Evolutionary conservation across 768 basidiomycete species (phyloP).

Genomic region (Leccinum aurantiacum): DNA sequence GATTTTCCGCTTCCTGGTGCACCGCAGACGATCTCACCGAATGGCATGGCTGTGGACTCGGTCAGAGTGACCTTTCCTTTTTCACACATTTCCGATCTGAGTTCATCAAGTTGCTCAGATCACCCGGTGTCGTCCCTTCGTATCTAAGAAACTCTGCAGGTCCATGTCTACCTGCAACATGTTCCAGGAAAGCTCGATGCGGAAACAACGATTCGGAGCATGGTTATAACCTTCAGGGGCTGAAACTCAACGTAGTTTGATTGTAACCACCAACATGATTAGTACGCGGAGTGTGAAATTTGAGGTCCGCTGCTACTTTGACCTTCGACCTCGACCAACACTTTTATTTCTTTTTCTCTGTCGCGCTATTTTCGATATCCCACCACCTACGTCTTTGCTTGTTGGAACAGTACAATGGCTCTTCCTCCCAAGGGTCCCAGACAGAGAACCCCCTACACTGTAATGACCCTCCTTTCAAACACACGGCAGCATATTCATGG

Average conservation of each 20-base stretch:
- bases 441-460: conserved; percentile 45
- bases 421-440: conserved; percentile 29
- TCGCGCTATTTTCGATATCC: not conserved
- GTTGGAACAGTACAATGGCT: conserved; percentile 19
- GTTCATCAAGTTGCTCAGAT: no score
- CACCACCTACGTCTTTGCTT: not conserved
- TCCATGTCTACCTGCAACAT: not conserved
- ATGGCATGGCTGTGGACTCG: conserved; percentile 56
- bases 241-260: no score
- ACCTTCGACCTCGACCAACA: not conserved
- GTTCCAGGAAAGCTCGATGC: not conserved
- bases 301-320: conserved; percentile 7
- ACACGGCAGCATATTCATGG: conserved; percentile 3
- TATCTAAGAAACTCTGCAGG: not conserved
- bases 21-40: conserved; percentile 85
- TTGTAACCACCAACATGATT: not conserved
- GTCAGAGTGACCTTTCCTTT: not conserved
- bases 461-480: conserved; percentile 20
- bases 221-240: no score
- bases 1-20: conserved; percentile 88
- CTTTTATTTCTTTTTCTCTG: conserved; percentile 1
- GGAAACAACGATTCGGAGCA: no score
- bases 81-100: not conserved
- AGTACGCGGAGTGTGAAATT: conserved; percentile 19
- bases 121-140: no score